Evolutionary conservation across 371 early-diverging fungal genomes (phyloP).

Genomic region (Lichtheimia ramosa): DNA sequence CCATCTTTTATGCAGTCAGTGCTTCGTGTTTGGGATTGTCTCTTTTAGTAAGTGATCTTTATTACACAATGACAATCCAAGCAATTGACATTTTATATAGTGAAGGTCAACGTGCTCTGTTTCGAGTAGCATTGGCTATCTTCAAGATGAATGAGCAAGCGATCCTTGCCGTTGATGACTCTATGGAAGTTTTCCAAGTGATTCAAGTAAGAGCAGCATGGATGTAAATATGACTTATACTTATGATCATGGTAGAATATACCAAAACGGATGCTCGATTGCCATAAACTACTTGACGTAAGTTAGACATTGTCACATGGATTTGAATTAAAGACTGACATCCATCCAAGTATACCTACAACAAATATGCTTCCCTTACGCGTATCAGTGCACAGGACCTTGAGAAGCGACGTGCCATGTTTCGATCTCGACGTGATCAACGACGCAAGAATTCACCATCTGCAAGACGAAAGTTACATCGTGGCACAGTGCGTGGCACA

Average conservation of each 20-base stretch:
- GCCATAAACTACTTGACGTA: constrained; percentile 73
- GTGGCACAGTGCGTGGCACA: constrained; percentile 38
- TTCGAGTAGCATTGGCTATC: constrained; percentile 78
- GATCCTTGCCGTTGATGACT: constrained; percentile 63
- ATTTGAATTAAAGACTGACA: background rate
- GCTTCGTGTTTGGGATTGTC: constrained; percentile 84
- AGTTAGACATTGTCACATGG: constrained; percentile 14
- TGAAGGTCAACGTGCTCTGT: constrained; percentile 79
- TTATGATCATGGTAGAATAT: constrained; percentile 41
- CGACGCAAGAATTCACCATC: constrained; percentile 34
- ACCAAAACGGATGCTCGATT: constrained; percentile 74
- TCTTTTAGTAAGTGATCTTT: constrained; percentile 62
- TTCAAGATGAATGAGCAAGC: constrained; percentile 72
- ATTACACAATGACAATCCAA: background rate
- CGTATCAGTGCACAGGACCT: constrained; percentile 8
- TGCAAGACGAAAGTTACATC: constrained; percentile 21
- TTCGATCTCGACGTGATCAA: constrained; percentile 30
- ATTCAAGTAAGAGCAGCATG: constrained; percentile 44
- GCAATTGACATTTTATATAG: constrained; percentile 18
- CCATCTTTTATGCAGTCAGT: constrained; percentile 31
- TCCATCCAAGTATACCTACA: constrained; percentile 7
- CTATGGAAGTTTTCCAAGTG: constrained; percentile 69
- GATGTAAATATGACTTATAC: too few species aligned
- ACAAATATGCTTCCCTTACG: background rate
- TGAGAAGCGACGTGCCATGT: constrained; percentile 7